Percentiles rank a stretch among this genome's conserved stretches.
These are phyloP conservation scores for Tanacetum coccineum DNA, from an alignment of 129 eudicot genomes.

Conservation along the genomic window DNA sequence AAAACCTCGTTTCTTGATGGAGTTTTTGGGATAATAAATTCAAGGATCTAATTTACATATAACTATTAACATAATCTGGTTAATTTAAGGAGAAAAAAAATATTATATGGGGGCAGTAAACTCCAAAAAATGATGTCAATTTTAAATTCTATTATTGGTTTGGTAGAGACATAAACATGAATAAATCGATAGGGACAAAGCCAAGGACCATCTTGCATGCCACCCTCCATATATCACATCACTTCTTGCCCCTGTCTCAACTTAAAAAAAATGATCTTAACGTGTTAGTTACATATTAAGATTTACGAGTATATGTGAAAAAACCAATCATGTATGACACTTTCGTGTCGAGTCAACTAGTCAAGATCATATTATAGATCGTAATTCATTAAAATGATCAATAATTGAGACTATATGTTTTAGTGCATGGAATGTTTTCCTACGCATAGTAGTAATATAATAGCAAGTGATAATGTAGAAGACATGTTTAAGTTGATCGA, in stretches of 20 bases:
- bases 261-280: no score
- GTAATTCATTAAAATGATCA: neutral
- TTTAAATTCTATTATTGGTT: slow-evolving; percentile 36
- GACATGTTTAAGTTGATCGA: no score
- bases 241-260: neutral
- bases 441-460: no score
- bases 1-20: no score
- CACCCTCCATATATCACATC: slow-evolving; percentile 22
- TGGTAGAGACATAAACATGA: slow-evolving; percentile 21
- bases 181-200: slow-evolving; percentile 17
- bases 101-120: slow-evolving; percentile 6
- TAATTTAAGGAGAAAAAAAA: slow-evolving; percentile 1
- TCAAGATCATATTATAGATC: neutral
- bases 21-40: no score
- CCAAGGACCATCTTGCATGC: slow-evolving; percentile 17
- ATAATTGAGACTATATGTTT: neutral
- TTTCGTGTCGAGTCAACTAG: neutral
- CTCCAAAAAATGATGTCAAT: neutral
- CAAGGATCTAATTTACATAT: neutral
- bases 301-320: no score
- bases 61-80: neutral
- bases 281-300: no score
- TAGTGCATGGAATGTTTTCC: neutral
- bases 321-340: no score
- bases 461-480: no score